phyloP scores from a whole-genome alignment of 495 filamentous ascomycete species.

The Lophiotrema nucula region DNA sequence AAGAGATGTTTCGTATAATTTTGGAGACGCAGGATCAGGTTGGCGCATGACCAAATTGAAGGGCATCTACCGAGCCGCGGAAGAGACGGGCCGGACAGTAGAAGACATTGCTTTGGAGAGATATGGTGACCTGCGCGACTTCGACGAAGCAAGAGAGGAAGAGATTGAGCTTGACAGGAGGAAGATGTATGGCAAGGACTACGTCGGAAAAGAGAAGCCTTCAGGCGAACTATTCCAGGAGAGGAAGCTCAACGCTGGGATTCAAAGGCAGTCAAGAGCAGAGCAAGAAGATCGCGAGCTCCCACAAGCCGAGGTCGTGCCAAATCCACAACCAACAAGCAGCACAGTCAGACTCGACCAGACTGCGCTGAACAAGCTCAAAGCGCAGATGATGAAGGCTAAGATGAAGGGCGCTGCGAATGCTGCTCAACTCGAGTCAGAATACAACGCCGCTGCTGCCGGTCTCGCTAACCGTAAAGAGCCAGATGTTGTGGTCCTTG shows the following conservation, averaged over 20 bases:
- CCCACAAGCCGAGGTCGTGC: slow-evolving; percentile 48
- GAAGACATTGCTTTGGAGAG: slow-evolving; percentile 80
- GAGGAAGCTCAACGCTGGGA: slow-evolving; percentile 56
- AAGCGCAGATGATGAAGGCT: slow-evolving; percentile 91
- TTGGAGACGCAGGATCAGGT: slow-evolving; percentile 84
- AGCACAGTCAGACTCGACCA: slow-evolving; percentile 60
- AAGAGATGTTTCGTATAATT: slow-evolving; percentile 74
- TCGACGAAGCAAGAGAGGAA: slow-evolving; percentile 93
- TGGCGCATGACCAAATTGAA: slow-evolving; percentile 97
- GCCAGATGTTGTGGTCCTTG: slow-evolving; percentile 72
- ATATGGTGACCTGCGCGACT: slow-evolving; percentile 77
- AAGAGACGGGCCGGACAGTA: slow-evolving; percentile 66
- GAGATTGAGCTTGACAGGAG: slow-evolving; percentile 87
- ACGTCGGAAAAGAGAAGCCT: slow-evolving; percentile 83
- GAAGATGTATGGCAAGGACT: slow-evolving; percentile 79
- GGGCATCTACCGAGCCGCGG: slow-evolving; percentile 75
- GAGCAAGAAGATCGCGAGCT: slow-evolving; percentile 49
- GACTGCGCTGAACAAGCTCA: slow-evolving; percentile 81
- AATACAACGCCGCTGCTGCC: slow-evolving; percentile 74
- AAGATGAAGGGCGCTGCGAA: slow-evolving; percentile 74
- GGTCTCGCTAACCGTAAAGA: slow-evolving; percentile 57
- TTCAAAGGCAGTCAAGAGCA: slow-evolving; percentile 41
- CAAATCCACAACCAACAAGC: slow-evolving; percentile 43
- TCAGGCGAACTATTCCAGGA: slow-evolving; percentile 83
- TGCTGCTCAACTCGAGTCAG: slow-evolving; percentile 73